Evolutionary conservation across 1,284 basidiomycete genomes (phyloP).

Genomic region (Peniophora sp.): DNA sequence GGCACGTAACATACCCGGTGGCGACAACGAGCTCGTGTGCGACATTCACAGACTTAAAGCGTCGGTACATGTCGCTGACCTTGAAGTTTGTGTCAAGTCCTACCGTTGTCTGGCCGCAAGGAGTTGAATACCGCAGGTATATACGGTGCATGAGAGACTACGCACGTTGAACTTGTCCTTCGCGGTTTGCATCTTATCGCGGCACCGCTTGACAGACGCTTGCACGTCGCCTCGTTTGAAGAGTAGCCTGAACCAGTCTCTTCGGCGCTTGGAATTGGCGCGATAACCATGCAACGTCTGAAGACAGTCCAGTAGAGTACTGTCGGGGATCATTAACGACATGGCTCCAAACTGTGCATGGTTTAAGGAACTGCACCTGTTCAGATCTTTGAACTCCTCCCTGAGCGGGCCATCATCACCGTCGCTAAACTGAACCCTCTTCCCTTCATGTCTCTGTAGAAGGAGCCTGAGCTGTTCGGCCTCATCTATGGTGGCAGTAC

Average conservation of each 20-base stretch:
- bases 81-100: too few relatives aligned
- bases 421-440: not conserved
- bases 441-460: not conserved
- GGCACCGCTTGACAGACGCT: too few relatives aligned
- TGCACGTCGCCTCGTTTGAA: too few relatives aligned
- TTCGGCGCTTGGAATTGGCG: not conserved
- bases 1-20: not conserved
- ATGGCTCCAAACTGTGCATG: not conserved
- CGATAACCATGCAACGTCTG: not conserved
- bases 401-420: not conserved
- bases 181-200: too few relatives aligned
- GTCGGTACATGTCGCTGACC: too few relatives aligned
- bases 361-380: too few relatives aligned
- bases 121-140: too few relatives aligned
- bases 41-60: not conserved
- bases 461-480: not conserved
- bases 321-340: not conserved
- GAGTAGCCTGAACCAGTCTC: too few relatives aligned
- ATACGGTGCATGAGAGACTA: too few relatives aligned
- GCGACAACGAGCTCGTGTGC: not conserved
- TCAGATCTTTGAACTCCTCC: not conserved
- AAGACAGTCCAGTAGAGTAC: not conserved
- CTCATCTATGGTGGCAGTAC: not conserved
- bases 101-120: too few relatives aligned
- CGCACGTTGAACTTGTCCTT: too few relatives aligned